Evolutionary conservation across 2,329 filamentous ascomycete genomes (phyloP).

Genomic region (Microdochium paspali): DNA sequence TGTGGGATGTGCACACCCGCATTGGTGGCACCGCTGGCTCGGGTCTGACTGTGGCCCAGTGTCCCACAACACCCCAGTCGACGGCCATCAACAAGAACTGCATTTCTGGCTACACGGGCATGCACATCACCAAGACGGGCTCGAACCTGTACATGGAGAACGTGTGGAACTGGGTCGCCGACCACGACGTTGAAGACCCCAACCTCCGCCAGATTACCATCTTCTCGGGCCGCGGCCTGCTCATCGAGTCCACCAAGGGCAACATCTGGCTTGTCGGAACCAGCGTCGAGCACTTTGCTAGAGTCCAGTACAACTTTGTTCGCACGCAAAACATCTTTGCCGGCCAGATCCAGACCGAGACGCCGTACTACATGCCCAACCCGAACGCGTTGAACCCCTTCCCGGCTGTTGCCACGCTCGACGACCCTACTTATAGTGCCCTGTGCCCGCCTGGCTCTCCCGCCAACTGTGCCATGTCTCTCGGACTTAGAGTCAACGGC

Average conservation of each 20-base stretch:
- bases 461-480: constrained; percentile 45
- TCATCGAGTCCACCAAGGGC: constrained; percentile 33
- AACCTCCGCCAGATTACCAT: constrained; percentile 34
- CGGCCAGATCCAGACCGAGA: constrained; percentile 59
- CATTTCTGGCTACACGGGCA: constrained; percentile 31
- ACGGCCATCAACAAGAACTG: constrained; percentile 21
- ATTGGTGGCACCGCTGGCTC: constrained; percentile 66
- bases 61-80: constrained; percentile 35
- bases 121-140: constrained; percentile 29
- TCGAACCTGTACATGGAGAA: constrained; percentile 31
- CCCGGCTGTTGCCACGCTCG: constrained; percentile 25
- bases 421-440: constrained; percentile 43
- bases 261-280: constrained; percentile 56
- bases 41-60: constrained; percentile 53
- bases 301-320: constrained; percentile 62
- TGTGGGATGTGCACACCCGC: constrained; percentile 73
- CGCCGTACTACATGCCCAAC: constrained; percentile 62
- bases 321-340: constrained; percentile 52
- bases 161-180: constrained; percentile 30
- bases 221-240: constrained; percentile 37
- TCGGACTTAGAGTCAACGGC: constrained; percentile 54
- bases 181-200: constrained; percentile 41
- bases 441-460: constrained; percentile 24
- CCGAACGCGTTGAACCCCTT: constrained; percentile 52
- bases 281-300: constrained; percentile 52